Base-by-base conservation (phyloP, 495 filamentous ascomycete species). In the Glonium stellatum region DNA sequence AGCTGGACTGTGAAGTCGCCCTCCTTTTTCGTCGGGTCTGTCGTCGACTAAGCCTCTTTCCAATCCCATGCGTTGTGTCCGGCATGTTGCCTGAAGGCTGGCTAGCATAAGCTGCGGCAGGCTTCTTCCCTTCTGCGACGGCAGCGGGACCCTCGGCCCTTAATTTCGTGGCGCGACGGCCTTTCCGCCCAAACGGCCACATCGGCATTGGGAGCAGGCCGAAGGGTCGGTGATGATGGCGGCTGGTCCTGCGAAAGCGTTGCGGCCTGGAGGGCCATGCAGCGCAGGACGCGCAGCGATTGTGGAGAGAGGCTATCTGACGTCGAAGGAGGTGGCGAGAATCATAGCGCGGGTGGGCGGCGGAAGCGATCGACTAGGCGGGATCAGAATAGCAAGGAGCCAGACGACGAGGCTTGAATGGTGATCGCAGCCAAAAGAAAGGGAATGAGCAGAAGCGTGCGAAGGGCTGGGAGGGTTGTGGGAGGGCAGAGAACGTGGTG, bases 151-250 rank as follows among this genome's bases (percentile, higher is more conserved):
- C 55, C 23, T 58, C 65, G 39, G 55, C 57, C 60, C 58, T 66
- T 55, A 61, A 46, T 54, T 66, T 60, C 42, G 60, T 64, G 57
- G 58, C 51, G 41, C 57, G 54, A 46, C 47, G 55, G 49, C 59
- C 57, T 51, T 59, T 46, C n/a, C 66, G 59, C 59, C 63, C 60
- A 42, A 69, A 69, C 27, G 63, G 63, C 66, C 66, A 69, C 66
- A 65, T 60, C 15, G 66, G 63, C 66, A 69, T 69, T 37, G 39
- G 56, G 21, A 55, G 48, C 18, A 18, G 13, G 39, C 39, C 39
- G 39, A 44, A 25, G 39, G 36, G 61, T 31, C 41, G 25, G 54
- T 23, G 44, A 51, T 51, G 25, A 6, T 13, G 21, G 21, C 34
- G 47, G 27, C 34, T 46, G 18, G 34, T 37, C 31, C 18, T 18